These are phyloP conservation scores for Solanum chilense DNA, from an alignment of 257 asterid species.

Conservation along the genomic window DNA sequence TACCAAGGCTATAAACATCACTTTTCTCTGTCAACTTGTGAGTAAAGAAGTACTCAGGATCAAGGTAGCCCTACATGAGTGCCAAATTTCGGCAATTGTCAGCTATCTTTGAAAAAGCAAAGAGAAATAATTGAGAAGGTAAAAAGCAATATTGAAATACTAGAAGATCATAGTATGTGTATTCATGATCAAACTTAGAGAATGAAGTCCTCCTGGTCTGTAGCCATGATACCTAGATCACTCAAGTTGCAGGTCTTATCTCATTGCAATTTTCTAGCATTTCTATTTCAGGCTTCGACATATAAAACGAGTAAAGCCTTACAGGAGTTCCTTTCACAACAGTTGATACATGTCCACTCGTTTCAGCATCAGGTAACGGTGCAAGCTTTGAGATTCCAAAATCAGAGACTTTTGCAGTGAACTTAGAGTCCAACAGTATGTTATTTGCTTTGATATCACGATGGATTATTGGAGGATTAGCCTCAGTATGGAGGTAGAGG, in stretches of 20 bases:
- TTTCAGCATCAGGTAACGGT: background rate
- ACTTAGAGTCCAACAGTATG: background rate
- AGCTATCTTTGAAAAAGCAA: background rate
- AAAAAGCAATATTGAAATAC: background rate
- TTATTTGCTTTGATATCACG: background rate
- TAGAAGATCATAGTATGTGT: background rate
- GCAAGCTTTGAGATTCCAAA: background rate
- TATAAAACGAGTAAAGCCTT: background rate
- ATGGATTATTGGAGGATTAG: constrained; percentile 1
- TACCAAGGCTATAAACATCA: background rate
- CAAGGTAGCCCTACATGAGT: background rate
- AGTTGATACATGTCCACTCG: background rate
- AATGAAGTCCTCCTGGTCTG: background rate
- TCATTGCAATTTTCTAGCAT: background rate
- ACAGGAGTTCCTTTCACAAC: constrained; percentile 1
- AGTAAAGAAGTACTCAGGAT: background rate
- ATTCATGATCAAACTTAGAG: background rate
- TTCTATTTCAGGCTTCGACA: background rate
- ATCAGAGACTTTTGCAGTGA: background rate
- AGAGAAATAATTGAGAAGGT: background rate
- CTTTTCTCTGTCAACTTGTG: constrained; percentile 2
- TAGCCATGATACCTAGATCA: background rate
- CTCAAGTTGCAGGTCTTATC: background rate
- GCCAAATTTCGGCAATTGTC: background rate
- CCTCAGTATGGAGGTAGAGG: constrained; percentile 1